A percentile compares a stretch with the other conserved stretches of the same genome.
Conservation (phyloP, 257 asterid genomes). For the Verbena officinalis region DNA sequence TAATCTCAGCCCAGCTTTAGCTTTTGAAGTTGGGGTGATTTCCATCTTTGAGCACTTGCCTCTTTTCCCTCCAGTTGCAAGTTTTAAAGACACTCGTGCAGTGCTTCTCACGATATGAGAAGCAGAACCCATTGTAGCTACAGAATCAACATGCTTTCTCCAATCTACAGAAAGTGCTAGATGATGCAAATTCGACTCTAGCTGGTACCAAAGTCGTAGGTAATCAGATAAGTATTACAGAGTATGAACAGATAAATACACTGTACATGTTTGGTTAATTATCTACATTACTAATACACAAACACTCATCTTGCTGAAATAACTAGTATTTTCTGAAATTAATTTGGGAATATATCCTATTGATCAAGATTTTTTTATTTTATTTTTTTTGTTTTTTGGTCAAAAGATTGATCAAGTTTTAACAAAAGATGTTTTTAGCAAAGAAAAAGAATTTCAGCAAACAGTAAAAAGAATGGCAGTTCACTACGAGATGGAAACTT, state of each 20-base stretch:
- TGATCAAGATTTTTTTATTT: no score
- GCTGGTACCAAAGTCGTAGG: constrained; percentile 49
- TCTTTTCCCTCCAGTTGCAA: constrained; percentile 63
- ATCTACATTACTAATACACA: no score
- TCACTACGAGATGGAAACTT: no score
- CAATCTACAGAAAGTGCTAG: constrained; percentile 83
- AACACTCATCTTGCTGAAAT: no score
- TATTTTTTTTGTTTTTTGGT: no score
- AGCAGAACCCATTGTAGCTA: constrained; percentile 77
- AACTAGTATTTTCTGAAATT: no score
- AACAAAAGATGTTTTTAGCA: no score
- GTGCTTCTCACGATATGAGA: constrained; percentile 56
- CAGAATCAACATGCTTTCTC: constrained; percentile 83
- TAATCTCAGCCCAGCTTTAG: constrained; percentile 62
- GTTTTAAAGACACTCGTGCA: constrained; percentile 57
- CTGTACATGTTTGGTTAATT: no score
- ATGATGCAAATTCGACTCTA: constrained; percentile 82
- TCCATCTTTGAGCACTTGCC: constrained; percentile 50
- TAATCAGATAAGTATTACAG: constrained; percentile 23
- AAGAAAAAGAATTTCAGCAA: no score
- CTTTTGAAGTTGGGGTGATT: constrained; percentile 52
- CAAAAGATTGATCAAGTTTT: no score
- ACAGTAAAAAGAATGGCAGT: no score
- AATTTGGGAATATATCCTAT: no score
- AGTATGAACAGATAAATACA: background rate